Conservation (phyloP, 768 basidiomycete genomes). For the Tricholoma terreum region DNA sequence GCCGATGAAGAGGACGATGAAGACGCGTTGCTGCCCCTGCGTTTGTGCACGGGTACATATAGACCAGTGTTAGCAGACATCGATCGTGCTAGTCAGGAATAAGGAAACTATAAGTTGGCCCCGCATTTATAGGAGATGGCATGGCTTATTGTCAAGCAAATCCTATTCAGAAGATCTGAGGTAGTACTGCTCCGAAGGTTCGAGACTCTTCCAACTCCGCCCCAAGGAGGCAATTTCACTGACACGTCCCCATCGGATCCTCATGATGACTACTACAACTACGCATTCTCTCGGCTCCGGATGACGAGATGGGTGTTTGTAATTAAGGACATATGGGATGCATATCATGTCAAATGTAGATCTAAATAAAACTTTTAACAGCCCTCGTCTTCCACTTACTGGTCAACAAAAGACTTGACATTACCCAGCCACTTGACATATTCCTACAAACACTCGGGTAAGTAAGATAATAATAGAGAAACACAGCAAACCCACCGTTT, state of each 20-base stretch:
- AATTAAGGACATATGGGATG: background rate
- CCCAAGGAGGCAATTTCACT: no score
- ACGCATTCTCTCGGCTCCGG: no score
- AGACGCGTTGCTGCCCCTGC: constrained; percentile 21
- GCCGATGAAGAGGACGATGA: constrained; percentile 18
- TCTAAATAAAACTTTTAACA: background rate
- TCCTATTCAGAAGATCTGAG: no score
- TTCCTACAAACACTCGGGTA: constrained; percentile 51
- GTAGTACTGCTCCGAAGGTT: no score
- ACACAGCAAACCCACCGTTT: constrained; percentile 58
- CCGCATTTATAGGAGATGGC: background rate
- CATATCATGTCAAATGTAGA: no score
- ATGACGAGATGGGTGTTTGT: no score
- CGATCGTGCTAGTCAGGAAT: background rate
- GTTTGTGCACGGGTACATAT: constrained; percentile 42
- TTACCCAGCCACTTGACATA: constrained; percentile 86
- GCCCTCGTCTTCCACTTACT: constrained; percentile 30
- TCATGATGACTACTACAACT: no score
- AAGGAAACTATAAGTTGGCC: background rate
- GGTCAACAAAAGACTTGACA: constrained; percentile 80
- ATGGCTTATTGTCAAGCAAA: no score
- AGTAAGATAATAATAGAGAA: constrained; percentile 6
- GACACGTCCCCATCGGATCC: no score
- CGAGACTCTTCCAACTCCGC: background rate
- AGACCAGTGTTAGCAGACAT: constrained; percentile 22